Base-by-base conservation (phyloP, 768 basidiomycete species). In the Favolaschia claudopus region DNA sequence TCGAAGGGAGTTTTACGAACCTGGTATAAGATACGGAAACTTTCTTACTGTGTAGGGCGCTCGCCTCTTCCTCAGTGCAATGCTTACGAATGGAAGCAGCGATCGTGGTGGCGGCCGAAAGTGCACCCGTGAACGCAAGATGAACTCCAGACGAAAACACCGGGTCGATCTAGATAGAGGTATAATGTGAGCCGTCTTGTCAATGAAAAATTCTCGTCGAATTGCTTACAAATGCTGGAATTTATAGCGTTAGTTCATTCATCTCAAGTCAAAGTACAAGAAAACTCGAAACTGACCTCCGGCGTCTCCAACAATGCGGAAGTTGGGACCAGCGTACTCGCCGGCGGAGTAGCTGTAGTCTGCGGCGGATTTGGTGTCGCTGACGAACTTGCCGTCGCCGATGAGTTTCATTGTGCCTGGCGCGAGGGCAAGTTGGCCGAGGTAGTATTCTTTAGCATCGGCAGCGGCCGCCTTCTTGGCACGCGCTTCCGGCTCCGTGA, bases 121-220 rank as follows among this genome's bases (percentile, higher is more conserved):
- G 69, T 5, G 67, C 77, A n/a, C 74, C 70, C 6, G 70, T 67
- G 37, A 78, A 67, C 5, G 78, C 79, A 17, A 80, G 70, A 64
- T 80, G 79, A 24, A 79, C 74, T 0, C 79, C 79, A 47, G 81
- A 83, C 5, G 86, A 87, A 72, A 88, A 88, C 72, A 87, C 81
- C 0, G 86, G 86, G 62, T 88, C 86, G 53, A 88, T 86, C 57
- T 51, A 13, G 7, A 24, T 14, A 20, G 5, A 31, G 39, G 15
- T 15, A 44, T 27, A 17, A 44, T 8, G 31, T 15, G 25, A 24
- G 22, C 22, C 12, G 10, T 32, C n/a, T n/a, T n/a, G n/a, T n/a
- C n/a, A n/a, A 19, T 7, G 9, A 34, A 34, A 13, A 17, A 12
- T n/a, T n/a, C n/a, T n/a, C n/a, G n/a, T n/a, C n/a, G n/a, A n/a